phyloP scores from a whole-genome alignment of 805 yeast genomes.

The Candida incommunis region DNA sequence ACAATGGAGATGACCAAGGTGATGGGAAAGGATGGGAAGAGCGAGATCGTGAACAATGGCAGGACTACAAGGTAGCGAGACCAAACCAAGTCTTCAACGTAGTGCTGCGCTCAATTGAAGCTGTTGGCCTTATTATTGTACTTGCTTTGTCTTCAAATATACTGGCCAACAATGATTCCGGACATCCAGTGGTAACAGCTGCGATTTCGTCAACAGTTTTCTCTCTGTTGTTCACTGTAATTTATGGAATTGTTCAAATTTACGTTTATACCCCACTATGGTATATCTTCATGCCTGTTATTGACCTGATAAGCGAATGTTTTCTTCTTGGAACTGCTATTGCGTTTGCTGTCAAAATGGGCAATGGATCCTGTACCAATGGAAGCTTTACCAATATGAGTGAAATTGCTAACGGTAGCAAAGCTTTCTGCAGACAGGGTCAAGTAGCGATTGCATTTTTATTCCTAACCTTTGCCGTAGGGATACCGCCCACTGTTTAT shows the following conservation, averaged over 20 bases:
- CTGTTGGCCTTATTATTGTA: not conserved
- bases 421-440: not conserved
- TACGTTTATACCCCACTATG: not conserved
- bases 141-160: not conserved
- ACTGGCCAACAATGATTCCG: not conserved
- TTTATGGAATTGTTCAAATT: not conserved
- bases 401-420: not conserved
- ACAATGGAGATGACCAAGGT: too few species aligned
- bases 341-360: not conserved
- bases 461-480: not conserved
- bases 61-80: not conserved
- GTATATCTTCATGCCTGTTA: not conserved
- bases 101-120: not conserved
- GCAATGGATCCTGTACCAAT: not conserved
- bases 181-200: not conserved
- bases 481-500: not conserved
- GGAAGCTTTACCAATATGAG: not conserved
- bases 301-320: not conserved
- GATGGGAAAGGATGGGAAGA: not conserved
- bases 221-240: not conserved
- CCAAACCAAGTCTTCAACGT: not conserved
- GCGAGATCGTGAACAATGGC: not conserved
- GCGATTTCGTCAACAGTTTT: not conserved
- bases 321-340: not conserved
- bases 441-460: not conserved